Evolutionary conservation across 345 rosid genomes (phyloP).

Genomic region (Passiflora organensis): DNA sequence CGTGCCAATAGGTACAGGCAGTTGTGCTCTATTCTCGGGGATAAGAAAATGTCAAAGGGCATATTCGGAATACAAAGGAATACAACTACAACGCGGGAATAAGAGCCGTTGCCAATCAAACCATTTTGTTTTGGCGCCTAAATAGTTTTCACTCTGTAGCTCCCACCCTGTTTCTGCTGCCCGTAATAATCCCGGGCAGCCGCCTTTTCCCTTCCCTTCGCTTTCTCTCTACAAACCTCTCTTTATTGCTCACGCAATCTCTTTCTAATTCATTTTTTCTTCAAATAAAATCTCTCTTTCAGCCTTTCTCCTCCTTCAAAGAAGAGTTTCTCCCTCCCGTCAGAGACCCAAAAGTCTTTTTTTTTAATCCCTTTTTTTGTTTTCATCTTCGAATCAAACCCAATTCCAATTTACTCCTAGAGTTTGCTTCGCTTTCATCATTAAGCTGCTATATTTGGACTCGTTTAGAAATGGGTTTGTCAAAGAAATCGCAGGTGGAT

Average conservation of each 20-base stretch:
- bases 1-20: constrained; percentile 1
- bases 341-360: too few relatives aligned
- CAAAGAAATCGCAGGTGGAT: constrained; percentile 58
- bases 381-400: constrained; percentile 19
- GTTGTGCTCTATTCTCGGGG: not conserved
- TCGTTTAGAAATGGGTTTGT: constrained; percentile 52
- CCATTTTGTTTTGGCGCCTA: constrained; percentile 32
- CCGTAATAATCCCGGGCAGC: constrained; percentile 38
- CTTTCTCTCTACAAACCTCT: constrained; percentile 1
- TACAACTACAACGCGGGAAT: constrained; percentile 35
- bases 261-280: constrained; percentile 6
- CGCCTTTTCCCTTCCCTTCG: constrained; percentile 8
- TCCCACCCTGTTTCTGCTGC: constrained; percentile 23
- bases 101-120: constrained; percentile 35
- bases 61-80: constrained; percentile 6
- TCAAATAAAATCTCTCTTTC: constrained; percentile 2
- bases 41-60: not conserved
- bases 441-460: constrained; percentile 4
- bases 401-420: not conserved
- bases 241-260: constrained; percentile 7
- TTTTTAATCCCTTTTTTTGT: constrained; percentile 11
- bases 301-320: constrained; percentile 10
- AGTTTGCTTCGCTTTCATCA: constrained; percentile 4
- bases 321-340: constrained; percentile 6
- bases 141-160: constrained; percentile 1